Evolutionary conservation across 192 early-diverging fungal genomes (phyloP), one percentile per base, ranked within the genome.

Genomic region (Geosiphon pyriformis): DNA sequence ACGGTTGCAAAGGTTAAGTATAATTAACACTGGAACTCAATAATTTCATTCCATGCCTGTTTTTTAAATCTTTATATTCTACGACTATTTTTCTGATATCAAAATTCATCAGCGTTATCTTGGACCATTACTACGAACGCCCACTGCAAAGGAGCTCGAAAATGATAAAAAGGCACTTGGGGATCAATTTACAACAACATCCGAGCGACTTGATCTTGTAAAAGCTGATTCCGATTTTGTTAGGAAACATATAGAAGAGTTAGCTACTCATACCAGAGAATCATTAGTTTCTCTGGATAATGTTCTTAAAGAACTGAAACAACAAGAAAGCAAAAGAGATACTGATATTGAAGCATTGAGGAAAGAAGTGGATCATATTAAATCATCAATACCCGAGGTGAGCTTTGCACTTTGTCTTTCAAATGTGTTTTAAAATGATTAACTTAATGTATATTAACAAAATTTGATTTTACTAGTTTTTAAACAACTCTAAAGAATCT

Each of bases 311-410:
- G 76, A 77, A 31, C 77, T 90, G 68, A 82, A 85, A 68, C 74
- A 85, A 34, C 74, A 76, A 49, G 90, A 93, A 56, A 76, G 74
- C 27, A 78, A 82, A 65, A 68, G 87, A 30, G 89, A 89, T 12
- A 73, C 87, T 18, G 88, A 91, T 48, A 72, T 92, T 23, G 80
- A 84, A 61, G 78, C 77, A 50, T 78, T 98, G 59, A 87, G 93
- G 71, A 72, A 73, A 64, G 90, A 94, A 46, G 73, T 94, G 25
- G 88, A 94, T 7, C 66, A 75, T 37, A 82, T 94, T 33, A 83
- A 82, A 54, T 76, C 70, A n/a, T 80, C 88, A 72, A 81, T 94
- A 31, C 90, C 92, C 29, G 84, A 87, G 83, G 90, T 90, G 76
- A 69, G 27, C 6, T 60, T 55, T 42, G 33, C 25, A 35, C 22